Base-by-base conservation (phyloP, 306 rosid species). In the Crataegus laevigata region DNA sequence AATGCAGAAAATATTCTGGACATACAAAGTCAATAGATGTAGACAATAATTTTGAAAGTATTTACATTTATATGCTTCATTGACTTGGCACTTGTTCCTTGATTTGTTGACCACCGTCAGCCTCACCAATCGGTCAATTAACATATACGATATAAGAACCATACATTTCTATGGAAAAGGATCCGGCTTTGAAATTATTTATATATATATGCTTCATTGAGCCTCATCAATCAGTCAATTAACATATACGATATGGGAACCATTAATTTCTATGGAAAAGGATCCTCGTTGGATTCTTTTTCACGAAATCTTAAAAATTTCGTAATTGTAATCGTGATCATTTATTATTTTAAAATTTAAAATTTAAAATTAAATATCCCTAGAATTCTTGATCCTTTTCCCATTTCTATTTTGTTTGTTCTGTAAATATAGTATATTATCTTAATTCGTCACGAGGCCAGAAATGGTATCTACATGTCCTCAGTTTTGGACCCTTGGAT, bases 241-340 rank as follows among this genome's bases (percentile, higher is more conserved):
- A 6, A 11, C 38, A 14, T 28, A 28, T 15, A 6, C 38, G 21
- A 47, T 1, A 47, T 47, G 15, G 54, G 4, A 26, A 30, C 22
- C 57, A 8, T 68, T 8, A 15, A 67, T 13, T 22, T 68, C 8
- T 34, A 36, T 0, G 36, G 36, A 1, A 34, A 34, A 34, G 34
- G 6, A 30, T 30, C 32, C 5, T 5, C 32, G 32, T 3, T 3
- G 6, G 34, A 5, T 6, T 0, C 0, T 7, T 6, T 34, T 36
- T 1, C 9, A 34, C 9, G 0, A 0, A 2, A 6, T 1, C 9
- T 0, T 34, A 34, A 0, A 0, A 0, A 34, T 34, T 34, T 0
- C 0, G 9, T 34, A 0, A 34, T 0, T 0, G 9, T 34, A 0
- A 34, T 34, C 0, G 9, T 34, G 2, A 34, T 36, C 2, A 0